Conservation (phyloP, 805 yeast genomes). For the Zygotorulaspora sp. region DNA sequence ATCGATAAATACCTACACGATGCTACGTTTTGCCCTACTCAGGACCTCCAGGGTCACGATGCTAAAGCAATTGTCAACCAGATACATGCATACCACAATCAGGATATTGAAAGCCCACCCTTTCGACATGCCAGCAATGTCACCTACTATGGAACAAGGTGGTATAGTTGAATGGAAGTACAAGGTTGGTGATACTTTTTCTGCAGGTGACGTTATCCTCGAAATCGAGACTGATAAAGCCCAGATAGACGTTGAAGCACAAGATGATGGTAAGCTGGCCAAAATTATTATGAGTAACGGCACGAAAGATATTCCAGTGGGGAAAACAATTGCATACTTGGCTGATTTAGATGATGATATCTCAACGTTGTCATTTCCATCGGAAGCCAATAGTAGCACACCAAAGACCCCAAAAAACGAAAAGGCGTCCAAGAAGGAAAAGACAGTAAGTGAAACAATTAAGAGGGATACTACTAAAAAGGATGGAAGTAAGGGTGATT, state of each 20-base stretch:
- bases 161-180: constrained; percentile 88
- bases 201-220: constrained; percentile 75
- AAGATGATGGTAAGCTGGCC: constrained; percentile 86
- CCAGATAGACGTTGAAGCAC: constrained; percentile 78
- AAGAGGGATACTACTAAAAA: constrained; percentile 10
- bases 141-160: constrained; percentile 97
- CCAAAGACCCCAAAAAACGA: constrained; percentile 18
- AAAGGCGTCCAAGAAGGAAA: constrained; percentile 21
- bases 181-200: constrained; percentile 67
- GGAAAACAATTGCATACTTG: constrained; percentile 80
- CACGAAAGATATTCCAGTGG: constrained; percentile 74
- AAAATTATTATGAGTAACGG: constrained; percentile 69
- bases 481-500: constrained; percentile 10
- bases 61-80: constrained; percentile 10
- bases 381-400: constrained; percentile 26
- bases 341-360: constrained; percentile 90
- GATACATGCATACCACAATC: constrained; percentile 27
- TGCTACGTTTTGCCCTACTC: constrained; percentile 12
- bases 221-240: constrained; percentile 89
- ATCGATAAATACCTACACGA: background rate
- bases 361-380: constrained; percentile 55
- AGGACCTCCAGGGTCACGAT: constrained; percentile 7
- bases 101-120: constrained; percentile 33
- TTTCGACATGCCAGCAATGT: constrained; percentile 97
- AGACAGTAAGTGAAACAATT: no score